These are phyloP conservation scores for Licmophora abbreviata DNA, from an alignment of 108 stramenopile genomes.

Conservation along the genomic window DNA sequence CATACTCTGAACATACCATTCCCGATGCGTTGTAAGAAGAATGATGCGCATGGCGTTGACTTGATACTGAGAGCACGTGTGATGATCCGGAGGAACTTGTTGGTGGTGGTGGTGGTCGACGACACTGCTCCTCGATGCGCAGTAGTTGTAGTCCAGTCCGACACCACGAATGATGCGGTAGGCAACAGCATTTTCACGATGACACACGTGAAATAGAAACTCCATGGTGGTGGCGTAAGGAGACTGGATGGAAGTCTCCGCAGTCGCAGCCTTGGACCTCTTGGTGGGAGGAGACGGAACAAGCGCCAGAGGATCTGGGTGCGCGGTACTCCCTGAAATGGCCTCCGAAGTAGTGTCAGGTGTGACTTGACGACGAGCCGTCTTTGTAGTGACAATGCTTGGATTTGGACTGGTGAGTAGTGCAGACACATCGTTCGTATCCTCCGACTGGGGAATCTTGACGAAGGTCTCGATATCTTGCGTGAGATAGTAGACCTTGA, in stretches of 20 bases:
- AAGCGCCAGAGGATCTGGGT: too few relatives aligned
- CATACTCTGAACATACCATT: too few relatives aligned
- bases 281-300: background rate
- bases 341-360: too few relatives aligned
- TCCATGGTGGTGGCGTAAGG: slow-evolving; percentile 7
- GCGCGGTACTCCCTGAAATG: too few relatives aligned
- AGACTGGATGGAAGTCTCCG: background rate
- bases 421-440: too few relatives aligned
- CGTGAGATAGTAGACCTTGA: too few relatives aligned
- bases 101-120: slow-evolving; percentile 18
- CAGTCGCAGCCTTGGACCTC: background rate
- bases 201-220: background rate
- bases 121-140: too few relatives aligned
- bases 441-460: too few relatives aligned
- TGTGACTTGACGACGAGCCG: too few relatives aligned
- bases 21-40: slow-evolving; percentile 15
- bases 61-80: slow-evolving; percentile 17
- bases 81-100: slow-evolving; percentile 5
- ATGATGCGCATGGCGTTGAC: slow-evolving; percentile 18
- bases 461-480: too few relatives aligned
- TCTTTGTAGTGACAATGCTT: too few relatives aligned
- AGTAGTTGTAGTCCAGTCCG: background rate
- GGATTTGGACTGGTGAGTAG: too few relatives aligned
- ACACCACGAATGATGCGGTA: slow-evolving; percentile 8
- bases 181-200: background rate